Evolutionary conservation across 495 filamentous ascomycete genomes (phyloP), one percentile per base, ranked within the genome.

Genomic region (Xeromyces bisporus): DNA sequence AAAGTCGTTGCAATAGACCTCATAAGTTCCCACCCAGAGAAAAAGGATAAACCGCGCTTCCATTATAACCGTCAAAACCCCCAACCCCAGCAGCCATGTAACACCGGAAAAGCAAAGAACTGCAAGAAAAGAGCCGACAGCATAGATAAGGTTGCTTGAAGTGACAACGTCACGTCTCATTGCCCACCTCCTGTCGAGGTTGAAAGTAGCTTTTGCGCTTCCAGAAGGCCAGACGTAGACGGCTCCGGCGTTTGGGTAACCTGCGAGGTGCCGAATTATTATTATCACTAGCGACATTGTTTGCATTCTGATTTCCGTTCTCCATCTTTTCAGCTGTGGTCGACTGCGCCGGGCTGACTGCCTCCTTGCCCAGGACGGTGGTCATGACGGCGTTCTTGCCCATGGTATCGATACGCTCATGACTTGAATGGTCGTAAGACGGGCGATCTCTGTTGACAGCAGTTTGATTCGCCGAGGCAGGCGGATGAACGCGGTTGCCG

Each of bases 181-280:
- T 53, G 15, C 47, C 49, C 23, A 61, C 40, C 32, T 61, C 56
- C 13, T 51, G 48, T 21, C 50, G 50, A 31, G 52, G 40, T 8
- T 36, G 35, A 23, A 44, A 47, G 29, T 58, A 45, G 15, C 40
- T 41, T 24, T 50, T 55, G 15, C 59, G 59, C 31, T 50, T 57
- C 59, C 59, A 64, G 31, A 64, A 64, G 17, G 59, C 59, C 28
- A 64, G 43, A 18, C 59, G 49, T 12, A 64, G 43, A 16, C 59
- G 52, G 40, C 59, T 64, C 26, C 51, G 48, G 15, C 50, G 48
- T 32, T 60, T 60, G 12, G 50, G 48, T 18, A 61, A 43, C 29
- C 42, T 42, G 16, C 45, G 40, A 10, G 34, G 28, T 6, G 32
- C 5, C 9, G 20, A 9, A 9, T 21, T 35, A 12, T 33, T 28